phyloP scores from a whole-genome alignment of 192 early-diverging fungal genomes.

The Podochytrium sp. region DNA sequence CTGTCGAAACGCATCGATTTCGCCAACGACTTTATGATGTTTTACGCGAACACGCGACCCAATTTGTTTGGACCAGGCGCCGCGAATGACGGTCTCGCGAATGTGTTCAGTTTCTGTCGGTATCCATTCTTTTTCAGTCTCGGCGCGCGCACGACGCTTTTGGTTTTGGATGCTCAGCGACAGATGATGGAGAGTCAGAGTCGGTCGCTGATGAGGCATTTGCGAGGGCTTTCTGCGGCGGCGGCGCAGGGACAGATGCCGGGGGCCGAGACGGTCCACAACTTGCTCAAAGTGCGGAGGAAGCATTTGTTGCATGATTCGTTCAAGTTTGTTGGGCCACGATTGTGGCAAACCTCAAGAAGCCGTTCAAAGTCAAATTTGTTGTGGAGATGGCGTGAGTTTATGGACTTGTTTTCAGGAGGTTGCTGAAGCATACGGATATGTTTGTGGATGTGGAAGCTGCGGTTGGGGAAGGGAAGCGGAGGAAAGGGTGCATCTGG shows the following conservation, averaged over 20 bases:
- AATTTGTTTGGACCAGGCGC: not conserved
- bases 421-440: constrained; percentile 14
- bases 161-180: constrained; percentile 10
- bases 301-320: constrained; percentile 18
- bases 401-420: constrained; percentile 30
- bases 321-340: not conserved
- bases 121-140: constrained; percentile 13
- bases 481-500: not conserved
- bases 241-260: not conserved
- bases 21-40: constrained; percentile 6
- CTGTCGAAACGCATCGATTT: not conserved
- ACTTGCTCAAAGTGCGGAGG: not conserved
- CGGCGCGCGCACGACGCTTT: not conserved
- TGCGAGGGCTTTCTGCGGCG: not conserved
- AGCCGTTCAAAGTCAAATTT: constrained; percentile 24
- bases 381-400: constrained; percentile 23
- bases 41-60: not conserved
- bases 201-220: not conserved
- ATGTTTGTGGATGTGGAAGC: constrained; percentile 28
- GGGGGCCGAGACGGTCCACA: not conserved
- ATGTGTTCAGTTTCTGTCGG: constrained; percentile 3
- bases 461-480: not conserved
- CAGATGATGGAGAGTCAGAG: constrained; percentile 18
- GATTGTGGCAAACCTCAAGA: not conserved
- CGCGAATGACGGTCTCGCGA: no score